Evolutionary conservation across 179 eudicot genomes (phyloP), one percentile per base, ranked within the genome.

Genomic region (Beta macrorhiza): DNA sequence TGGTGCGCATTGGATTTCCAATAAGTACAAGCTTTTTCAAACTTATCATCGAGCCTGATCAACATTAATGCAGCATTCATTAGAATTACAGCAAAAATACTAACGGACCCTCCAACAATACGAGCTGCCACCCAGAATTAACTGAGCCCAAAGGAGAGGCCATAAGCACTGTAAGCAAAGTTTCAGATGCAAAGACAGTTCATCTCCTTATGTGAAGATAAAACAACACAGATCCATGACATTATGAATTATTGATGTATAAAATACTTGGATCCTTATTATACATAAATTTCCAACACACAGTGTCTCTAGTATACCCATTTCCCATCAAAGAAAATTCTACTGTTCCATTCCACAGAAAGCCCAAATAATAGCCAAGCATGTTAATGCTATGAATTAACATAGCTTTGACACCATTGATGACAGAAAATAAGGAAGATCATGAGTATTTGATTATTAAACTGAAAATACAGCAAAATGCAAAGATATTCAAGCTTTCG

Each of bases 1-100:
- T 92, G 62, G 93, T 90, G 78, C 99, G 91, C 83, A 96, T 67
- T 74, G 99, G 99, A 88, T 96, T 96, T 53, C 99, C 99, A 64
- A 80, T 82, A 44, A 96, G 98, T 80, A 96, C 85, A 85, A 96
- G 97, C 83, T 85, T 90, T 87, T 98, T 89, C 89, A 96, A 88
- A 67, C 91, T 90, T 76, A 94, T 91, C 98, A 96, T 96, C 82
- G 76, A 81, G 52, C 99, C 99, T 96, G 77, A 55, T 71, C 52
- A 82, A 11, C 65, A 72, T 22, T 53, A 62, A 64, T 68, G 59
- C 16, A 47, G 77, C 74, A 78, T 74, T 59, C 67, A 25, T 69
- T 13, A 59, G n/a, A 57, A 44, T 58, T 61, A 11, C 42, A 71
- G 57, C 53, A 53, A 2, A 53, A n/a, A 51, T 69, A 49, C 69